These are phyloP conservation scores for Colletotrichum gloeosporioides DNA, from an alignment of 2,329 filamentous ascomycete species.

Conservation along the genomic window DNA sequence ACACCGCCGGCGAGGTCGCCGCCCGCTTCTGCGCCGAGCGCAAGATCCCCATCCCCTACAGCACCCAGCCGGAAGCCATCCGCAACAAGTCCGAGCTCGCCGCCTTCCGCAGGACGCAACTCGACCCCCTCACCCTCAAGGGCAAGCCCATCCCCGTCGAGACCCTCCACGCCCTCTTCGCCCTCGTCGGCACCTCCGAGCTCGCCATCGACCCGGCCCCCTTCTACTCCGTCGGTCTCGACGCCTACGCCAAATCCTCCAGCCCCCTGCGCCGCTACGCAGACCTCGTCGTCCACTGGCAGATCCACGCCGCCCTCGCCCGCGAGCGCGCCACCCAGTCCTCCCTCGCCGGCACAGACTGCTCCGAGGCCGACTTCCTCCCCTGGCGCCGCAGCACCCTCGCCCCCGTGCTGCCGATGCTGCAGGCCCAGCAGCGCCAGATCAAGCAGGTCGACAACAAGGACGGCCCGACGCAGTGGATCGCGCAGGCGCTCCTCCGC, in stretches of 20 bases:
- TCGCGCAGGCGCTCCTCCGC: constrained; percentile 64
- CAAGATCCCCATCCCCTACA: constrained; percentile 65
- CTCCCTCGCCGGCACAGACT: constrained; percentile 23
- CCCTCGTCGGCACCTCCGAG: constrained; percentile 56
- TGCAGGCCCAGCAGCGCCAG: constrained; percentile 60
- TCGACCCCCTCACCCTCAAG: constrained; percentile 41
- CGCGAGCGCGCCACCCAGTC: constrained; percentile 42
- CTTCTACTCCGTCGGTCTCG: constrained; percentile 62
- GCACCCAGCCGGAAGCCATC: constrained; percentile 49
- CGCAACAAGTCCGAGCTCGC: constrained; percentile 41
- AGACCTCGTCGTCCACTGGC: constrained; percentile 70
- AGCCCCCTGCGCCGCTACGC: constrained; percentile 69
- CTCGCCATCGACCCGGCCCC: constrained; percentile 58
- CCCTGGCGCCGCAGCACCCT: constrained; percentile 51
- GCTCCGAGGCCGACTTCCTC: constrained; percentile 39
- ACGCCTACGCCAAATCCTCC: constrained; percentile 68
- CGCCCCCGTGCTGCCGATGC: constrained; percentile 50
- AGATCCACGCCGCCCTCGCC: constrained; percentile 64
- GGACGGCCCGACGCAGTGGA: constrained; percentile 57
- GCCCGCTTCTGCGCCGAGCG: constrained; percentile 65
- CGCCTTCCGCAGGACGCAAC: constrained; percentile 39
- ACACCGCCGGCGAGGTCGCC: constrained; percentile 65
- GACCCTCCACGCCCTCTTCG: constrained; percentile 32
- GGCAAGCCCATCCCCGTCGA: constrained; percentile 34
- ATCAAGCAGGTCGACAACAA: constrained; percentile 46